Base-by-base conservation (phyloP, 805 yeast species). In the Starmerella cellae region DNA sequence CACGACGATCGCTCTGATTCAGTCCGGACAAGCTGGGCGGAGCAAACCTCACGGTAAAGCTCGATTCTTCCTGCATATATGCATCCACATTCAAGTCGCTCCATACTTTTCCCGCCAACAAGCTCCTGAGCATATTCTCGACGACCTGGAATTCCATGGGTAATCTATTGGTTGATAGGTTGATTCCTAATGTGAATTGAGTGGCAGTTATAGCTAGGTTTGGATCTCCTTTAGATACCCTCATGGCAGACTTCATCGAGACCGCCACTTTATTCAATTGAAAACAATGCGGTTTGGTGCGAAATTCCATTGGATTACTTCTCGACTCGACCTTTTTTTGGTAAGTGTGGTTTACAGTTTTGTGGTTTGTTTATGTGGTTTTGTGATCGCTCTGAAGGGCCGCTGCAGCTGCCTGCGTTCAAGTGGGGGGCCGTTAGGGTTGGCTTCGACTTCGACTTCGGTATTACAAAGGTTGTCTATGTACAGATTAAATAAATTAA, bases 71-170 rank as follows among this genome's bases (percentile, higher is more conserved):
- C 22, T 48, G 51, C 41, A 39, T 41, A 30, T 42, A 43, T 22
- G 16, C 27, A 16, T 37, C 42, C 19, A 16, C 24, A n/a, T 26
- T n/a, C 22, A 29, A 23, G 8, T 8, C 13, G 6, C 4, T 17
- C 29, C 37, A 21, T 9, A 40, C 19, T 5, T 17, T 5, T 13
- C 47, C 43, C 6, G 22, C 30, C 19, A 43, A 22, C 27, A 49
- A 45, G 22, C 49, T 30, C 11, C 42, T 41, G 37, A 49, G 24
- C 18, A 49, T 17, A 33, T 49, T 49, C 23, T 48, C 53, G n/a
- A 39, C 27, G 3, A 36, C 4, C 9, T 49, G 46, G 30, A 49
- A 49, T n/a, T 29, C 26, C 13, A 40, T 34, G 1, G 11, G 8
- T 6, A 9, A 13, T 20, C 42, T 48, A 26, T 49, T 48, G 5